Conservation (phyloP, 2,329 filamentous ascomycete genomes). For the Ilyonectria sp. region DNA sequence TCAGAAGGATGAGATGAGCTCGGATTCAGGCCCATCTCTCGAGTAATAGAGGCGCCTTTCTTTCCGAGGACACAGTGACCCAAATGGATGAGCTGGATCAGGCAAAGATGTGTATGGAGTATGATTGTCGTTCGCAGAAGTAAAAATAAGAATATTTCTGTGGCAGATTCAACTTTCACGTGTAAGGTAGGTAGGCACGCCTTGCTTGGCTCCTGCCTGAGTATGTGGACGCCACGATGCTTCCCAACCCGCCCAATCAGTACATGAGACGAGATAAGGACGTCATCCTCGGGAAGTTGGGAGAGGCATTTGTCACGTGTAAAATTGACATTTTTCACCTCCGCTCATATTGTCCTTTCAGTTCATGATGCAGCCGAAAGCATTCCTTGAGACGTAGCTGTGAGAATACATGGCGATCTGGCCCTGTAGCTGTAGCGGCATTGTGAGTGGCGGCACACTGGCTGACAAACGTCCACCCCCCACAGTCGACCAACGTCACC, state of each 20-base stretch:
- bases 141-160: not conserved
- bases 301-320: no score
- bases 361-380: not conserved
- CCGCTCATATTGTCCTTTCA: no score
- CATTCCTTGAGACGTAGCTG: not conserved
- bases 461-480: conserved; percentile 33
- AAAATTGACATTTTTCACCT: no score
- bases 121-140: no score
- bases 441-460: conserved; percentile 18
- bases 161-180: not conserved
- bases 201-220: not conserved
- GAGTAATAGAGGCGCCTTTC: no score
- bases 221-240: not conserved
- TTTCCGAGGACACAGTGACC: not conserved
- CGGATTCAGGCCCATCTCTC: not conserved
- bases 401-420: not conserved
- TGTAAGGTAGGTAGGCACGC: not conserved
- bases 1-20: conserved; percentile 54
- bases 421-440: conserved; percentile 14
- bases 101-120: not conserved
- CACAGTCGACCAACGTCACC: conserved; percentile 24
- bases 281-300: no score
- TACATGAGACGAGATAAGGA: no score
- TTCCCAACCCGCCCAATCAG: not conserved
- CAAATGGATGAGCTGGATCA: not conserved